Evolutionary conservation across 306 rosid genomes (phyloP).

Genomic region (Parietaria judaica): DNA sequence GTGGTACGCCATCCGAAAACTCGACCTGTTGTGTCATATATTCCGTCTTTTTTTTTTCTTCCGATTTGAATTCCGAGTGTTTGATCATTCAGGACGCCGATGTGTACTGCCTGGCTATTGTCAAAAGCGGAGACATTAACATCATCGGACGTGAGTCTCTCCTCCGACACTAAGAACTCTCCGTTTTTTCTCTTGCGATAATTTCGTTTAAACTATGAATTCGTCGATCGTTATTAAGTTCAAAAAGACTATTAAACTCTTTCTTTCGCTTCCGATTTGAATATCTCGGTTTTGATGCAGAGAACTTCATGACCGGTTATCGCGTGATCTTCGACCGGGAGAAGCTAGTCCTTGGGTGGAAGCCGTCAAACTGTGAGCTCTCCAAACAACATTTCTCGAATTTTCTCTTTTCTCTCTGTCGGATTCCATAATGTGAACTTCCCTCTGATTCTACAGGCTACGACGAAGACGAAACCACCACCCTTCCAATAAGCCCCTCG

Average conservation of each 20-base stretch:
- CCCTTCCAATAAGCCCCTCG: conserved; percentile 29
- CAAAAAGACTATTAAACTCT: too few species aligned
- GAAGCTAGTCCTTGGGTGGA: conserved; percentile 69
- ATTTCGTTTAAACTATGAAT: neutral
- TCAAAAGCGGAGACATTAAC: conserved; percentile 50
- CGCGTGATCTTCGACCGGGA: conserved; percentile 67
- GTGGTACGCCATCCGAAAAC: conserved; percentile 18
- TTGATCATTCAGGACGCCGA: conserved; percentile 33
- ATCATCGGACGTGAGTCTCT: conserved; percentile 85
- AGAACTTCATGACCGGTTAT: conserved; percentile 95
- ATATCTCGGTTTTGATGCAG: conserved; percentile 40
- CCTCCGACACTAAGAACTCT: conserved; percentile 1
- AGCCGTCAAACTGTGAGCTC: conserved; percentile 56
- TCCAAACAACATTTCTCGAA: neutral
- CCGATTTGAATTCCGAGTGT: conserved; percentile 17
- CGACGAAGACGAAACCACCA: conserved; percentile 23
- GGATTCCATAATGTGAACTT: neutral
- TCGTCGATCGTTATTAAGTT: too few species aligned
- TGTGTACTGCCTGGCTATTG: conserved; percentile 43
- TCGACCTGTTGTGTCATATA: neutral
- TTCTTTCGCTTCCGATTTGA: neutral
- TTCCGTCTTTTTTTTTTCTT: neutral
- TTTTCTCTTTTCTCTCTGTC: neutral
- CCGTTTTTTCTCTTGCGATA: too few species aligned
- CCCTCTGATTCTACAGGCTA: conserved; percentile 41